phyloP scores from a whole-genome alignment of 352 stramenopile genomes.

The Phytopythium montanum region DNA sequence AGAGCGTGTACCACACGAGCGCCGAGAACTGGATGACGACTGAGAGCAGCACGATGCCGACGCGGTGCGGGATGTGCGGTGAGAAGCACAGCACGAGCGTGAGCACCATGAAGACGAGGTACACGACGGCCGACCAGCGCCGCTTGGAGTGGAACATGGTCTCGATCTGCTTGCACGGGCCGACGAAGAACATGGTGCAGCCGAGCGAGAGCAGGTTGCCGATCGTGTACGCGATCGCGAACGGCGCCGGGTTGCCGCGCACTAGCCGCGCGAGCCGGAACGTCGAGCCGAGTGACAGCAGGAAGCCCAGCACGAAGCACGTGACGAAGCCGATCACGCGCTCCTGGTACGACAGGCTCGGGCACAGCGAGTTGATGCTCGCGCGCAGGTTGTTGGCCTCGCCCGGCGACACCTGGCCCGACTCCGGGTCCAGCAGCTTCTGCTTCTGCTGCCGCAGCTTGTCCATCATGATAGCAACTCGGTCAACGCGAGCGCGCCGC shows the following conservation, averaged over 20 bases:
- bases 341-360: constrained; percentile 82
- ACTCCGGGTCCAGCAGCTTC: constrained; percentile 77
- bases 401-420: constrained; percentile 25
- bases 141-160: constrained; percentile 85
- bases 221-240: constrained; percentile 84
- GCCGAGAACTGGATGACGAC: constrained; percentile 76
- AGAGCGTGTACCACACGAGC: constrained; percentile 85
- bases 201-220: constrained; percentile 81
- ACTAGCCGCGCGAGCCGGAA: constrained; percentile 74
- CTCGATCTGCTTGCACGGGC: constrained; percentile 73
- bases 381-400: constrained; percentile 21
- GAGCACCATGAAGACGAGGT: constrained; percentile 74
- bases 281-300: constrained; percentile 81
- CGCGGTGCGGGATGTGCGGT: constrained; percentile 57
- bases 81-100: constrained; percentile 79
- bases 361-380: constrained; percentile 41
- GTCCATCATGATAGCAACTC: constrained; percentile 44
- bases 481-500: neutral
- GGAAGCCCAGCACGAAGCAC: constrained; percentile 78
- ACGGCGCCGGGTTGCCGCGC: constrained; percentile 73
- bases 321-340: constrained; percentile 75
- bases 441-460: constrained; percentile 63
- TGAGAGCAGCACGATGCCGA: constrained; percentile 66
- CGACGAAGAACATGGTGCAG: constrained; percentile 85
- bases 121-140: constrained; percentile 59